phyloP scores from a whole-genome alignment of 768 basidiomycete genomes.

The Tylopilus plumbeoviolaceoides region DNA sequence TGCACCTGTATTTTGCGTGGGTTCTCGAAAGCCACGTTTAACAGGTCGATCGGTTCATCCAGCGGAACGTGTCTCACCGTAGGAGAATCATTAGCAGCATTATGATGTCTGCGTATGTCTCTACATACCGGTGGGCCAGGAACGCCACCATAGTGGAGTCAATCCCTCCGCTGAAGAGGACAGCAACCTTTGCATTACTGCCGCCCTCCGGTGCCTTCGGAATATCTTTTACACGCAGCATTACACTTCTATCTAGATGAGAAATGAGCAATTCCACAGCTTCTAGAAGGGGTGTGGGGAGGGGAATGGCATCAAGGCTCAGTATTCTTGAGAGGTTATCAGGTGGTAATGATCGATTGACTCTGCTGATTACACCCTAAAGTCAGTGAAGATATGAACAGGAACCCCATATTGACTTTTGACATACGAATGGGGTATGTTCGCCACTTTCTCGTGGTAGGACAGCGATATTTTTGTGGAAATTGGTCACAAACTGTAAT shows the following conservation, averaged over 20 bases:
- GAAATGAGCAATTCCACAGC: constrained; percentile 49
- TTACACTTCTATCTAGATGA: constrained; percentile 63
- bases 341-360: constrained; percentile 49
- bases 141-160: constrained; percentile 84
- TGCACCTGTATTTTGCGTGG: constrained; percentile 67
- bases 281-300: constrained; percentile 22
- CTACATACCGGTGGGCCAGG: constrained; percentile 66
- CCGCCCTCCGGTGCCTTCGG: constrained; percentile 40
- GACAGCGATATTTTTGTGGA: constrained; percentile 16
- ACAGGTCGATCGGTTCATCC: constrained; percentile 82
- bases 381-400: neutral
- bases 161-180: constrained; percentile 95
- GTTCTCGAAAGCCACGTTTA: constrained; percentile 96
- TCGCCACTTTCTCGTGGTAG: constrained; percentile 21
- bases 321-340: constrained; percentile 34
- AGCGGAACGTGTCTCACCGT: constrained; percentile 59
- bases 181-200: constrained; percentile 59
- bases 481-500: constrained; percentile 19
- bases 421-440: constrained; percentile 23
- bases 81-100: neutral
- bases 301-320: constrained; percentile 25
- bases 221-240: constrained; percentile 63
- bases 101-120: neutral
- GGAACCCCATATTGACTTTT: neutral
- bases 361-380: constrained; percentile 42